Conservation (phyloP, 2,329 filamentous ascomycete species). For the Trichoderma hamatum region DNA sequence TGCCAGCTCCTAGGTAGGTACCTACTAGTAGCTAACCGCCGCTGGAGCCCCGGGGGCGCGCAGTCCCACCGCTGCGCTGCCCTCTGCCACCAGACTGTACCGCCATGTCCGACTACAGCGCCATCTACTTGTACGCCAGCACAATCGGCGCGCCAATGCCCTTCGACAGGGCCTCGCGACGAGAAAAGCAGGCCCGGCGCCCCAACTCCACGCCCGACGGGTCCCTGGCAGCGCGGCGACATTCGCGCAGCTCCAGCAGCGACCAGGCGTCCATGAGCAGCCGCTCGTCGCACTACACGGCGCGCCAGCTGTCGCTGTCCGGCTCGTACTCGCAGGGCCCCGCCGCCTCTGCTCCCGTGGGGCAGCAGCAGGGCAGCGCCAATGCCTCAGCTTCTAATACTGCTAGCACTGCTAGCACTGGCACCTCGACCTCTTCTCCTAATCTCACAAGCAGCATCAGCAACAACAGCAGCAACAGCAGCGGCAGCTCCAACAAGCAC, state of each 20-base stretch:
- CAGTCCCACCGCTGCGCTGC: background rate
- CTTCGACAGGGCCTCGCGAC: slow-evolving; percentile 22
- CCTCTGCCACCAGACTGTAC: background rate
- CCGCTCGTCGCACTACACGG: slow-evolving; percentile 32
- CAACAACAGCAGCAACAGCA: background rate
- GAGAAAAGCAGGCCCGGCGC: slow-evolving; percentile 24
- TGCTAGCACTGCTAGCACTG: background rate
- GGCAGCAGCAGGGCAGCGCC: slow-evolving; percentile 9
- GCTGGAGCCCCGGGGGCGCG: slow-evolving; percentile 10
- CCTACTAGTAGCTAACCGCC: too few relatives aligned
- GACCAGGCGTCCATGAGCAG: slow-evolving; percentile 27
- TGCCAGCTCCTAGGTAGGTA: too few relatives aligned
- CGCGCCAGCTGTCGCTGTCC: slow-evolving; percentile 8
- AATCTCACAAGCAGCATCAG: background rate
- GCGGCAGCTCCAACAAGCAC: background rate
- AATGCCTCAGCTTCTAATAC: background rate
- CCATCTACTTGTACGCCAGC: slow-evolving; percentile 24
- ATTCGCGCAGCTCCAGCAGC: slow-evolving; percentile 25
- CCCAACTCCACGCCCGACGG: slow-evolving; percentile 22
- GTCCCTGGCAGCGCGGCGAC: background rate
- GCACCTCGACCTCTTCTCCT: background rate
- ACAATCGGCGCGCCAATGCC: slow-evolving; percentile 21
- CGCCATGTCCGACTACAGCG: slow-evolving; percentile 26
- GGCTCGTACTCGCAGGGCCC: slow-evolving; percentile 18
- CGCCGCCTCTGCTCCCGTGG: slow-evolving; percentile 24